These are phyloP conservation scores for Trichosporon coremiiforme DNA, from an alignment of 1,284 basidiomycete species.

Conservation along the genomic window DNA sequence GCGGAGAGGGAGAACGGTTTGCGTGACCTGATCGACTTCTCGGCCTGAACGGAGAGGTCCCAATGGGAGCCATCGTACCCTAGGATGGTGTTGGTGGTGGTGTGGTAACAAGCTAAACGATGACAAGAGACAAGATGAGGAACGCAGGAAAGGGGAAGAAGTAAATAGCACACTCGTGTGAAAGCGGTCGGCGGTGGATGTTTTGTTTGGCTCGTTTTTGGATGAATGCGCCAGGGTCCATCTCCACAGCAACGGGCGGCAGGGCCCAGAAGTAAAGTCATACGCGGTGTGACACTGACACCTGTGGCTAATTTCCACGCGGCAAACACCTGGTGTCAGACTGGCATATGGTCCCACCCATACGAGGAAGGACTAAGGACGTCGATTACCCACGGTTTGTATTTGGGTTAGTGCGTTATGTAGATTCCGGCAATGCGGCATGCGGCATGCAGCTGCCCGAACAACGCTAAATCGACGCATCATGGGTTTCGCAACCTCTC, in stretches of 20 bases:
- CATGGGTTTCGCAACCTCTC: background rate
- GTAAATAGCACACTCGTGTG: slow-evolving; percentile 13
- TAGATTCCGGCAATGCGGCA: slow-evolving; percentile 12
- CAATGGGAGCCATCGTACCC: slow-evolving; percentile 29
- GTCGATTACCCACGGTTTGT: background rate
- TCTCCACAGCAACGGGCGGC: background rate
- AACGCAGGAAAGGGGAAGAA: slow-evolving; percentile 6
- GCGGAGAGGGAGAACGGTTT: slow-evolving; percentile 23
- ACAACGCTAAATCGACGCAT: background rate
- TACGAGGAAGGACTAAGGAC: background rate
- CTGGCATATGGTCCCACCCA: background rate
- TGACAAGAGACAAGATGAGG: slow-evolving; percentile 5
- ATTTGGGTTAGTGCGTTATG: slow-evolving; percentile 4
- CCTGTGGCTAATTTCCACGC: background rate
- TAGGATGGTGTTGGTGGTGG: slow-evolving; percentile 4
- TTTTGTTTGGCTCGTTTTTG: slow-evolving; percentile 27
- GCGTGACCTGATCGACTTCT: slow-evolving; percentile 23
- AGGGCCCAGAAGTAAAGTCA: background rate
- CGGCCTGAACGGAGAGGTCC: slow-evolving; percentile 30
- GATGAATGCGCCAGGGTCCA: slow-evolving; percentile 5
- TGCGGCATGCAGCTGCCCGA: slow-evolving; percentile 15
- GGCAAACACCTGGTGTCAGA: background rate
- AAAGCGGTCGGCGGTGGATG: background rate
- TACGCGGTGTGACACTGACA: background rate
- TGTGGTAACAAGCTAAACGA: background rate